Evolutionary conservation across 2,329 filamentous ascomycete genomes (phyloP).

Genomic region (Paracoccidioides lutzii): DNA sequence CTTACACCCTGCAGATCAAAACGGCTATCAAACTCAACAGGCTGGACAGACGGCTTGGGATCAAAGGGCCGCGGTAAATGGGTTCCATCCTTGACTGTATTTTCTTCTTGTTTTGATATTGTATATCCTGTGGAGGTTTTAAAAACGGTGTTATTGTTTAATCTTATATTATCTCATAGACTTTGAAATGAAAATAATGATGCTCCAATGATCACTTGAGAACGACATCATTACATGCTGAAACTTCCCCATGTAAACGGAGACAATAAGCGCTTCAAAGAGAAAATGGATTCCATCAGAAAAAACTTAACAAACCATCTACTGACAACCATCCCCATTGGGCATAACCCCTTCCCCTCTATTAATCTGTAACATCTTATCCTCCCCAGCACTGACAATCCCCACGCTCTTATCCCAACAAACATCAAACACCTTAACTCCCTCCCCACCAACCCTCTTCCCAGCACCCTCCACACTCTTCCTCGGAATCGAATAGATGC

Average conservation of each 20-base stretch:
- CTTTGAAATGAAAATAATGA: slow-evolving; percentile 7
- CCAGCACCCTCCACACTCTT: slow-evolving; percentile 56
- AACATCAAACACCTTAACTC: slow-evolving; percentile 80
- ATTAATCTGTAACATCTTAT: slow-evolving; percentile 91
- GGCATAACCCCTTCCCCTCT: slow-evolving; percentile 42
- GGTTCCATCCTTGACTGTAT: neutral
- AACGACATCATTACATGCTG: too few species aligned
- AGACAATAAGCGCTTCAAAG: neutral
- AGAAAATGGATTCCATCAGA: neutral
- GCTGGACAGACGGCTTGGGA: slow-evolving; percentile 39
- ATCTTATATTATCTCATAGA: slow-evolving; percentile 3
- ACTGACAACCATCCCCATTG: slow-evolving; percentile 17
- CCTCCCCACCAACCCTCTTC: slow-evolving; percentile 59
- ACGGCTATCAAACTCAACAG: slow-evolving; percentile 48
- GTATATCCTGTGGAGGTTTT: neutral
- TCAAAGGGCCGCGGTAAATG: slow-evolving; percentile 2
- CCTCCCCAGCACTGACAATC: slow-evolving; percentile 83
- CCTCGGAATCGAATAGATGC: slow-evolving; percentile 62
- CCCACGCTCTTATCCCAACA: slow-evolving; percentile 76
- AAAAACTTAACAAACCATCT: slow-evolving; percentile 11
- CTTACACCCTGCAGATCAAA: slow-evolving; percentile 35
- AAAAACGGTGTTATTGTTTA: slow-evolving; percentile 1
- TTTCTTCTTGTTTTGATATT: neutral
- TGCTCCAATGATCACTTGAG: neutral
- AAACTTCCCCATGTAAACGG: neutral